These are phyloP conservation scores for Xylaria telfairii DNA, from an alignment of 495 filamentous ascomycete species.

Conservation along the genomic window DNA sequence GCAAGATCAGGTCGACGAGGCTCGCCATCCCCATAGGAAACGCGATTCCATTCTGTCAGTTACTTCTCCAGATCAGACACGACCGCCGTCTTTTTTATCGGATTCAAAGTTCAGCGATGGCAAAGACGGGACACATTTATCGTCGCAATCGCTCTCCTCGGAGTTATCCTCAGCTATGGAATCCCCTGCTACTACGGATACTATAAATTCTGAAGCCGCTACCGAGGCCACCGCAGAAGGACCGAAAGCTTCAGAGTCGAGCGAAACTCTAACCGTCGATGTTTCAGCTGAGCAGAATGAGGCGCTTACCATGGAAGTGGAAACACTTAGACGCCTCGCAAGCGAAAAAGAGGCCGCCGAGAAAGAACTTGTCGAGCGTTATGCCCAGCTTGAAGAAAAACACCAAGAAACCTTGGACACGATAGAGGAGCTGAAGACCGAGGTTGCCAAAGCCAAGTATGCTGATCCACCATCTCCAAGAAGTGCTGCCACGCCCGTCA, in stretches of 20 bases:
- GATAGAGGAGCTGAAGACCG: slow-evolving; percentile 86
- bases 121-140: slow-evolving; percentile 78
- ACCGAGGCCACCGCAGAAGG: slow-evolving; percentile 65
- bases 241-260: slow-evolving; percentile 41
- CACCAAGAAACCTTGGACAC: slow-evolving; percentile 82
- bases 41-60: slow-evolving; percentile 62
- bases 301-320: slow-evolving; percentile 66
- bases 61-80: slow-evolving; percentile 63
- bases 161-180: slow-evolving; percentile 94
- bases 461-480: slow-evolving; percentile 66
- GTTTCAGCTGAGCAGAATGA: slow-evolving; percentile 42
- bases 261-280: slow-evolving; percentile 33
- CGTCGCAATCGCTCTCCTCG: slow-evolving; percentile 93
- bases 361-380: slow-evolving; percentile 72
- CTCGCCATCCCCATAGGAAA: slow-evolving; percentile 65
- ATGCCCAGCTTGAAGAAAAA: slow-evolving; percentile 78
- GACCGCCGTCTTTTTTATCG: slow-evolving; percentile 93
- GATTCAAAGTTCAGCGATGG: slow-evolving; percentile 76
- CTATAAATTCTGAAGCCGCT: slow-evolving; percentile 65
- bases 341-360: slow-evolving; percentile 79
- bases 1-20: slow-evolving; percentile 86
- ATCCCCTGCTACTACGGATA: slow-evolving; percentile 70
- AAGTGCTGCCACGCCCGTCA: slow-evolving; percentile 65
- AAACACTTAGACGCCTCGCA: slow-evolving; percentile 70
- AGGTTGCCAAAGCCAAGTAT: slow-evolving; percentile 75